Evolutionary conservation across 2,329 filamentous ascomycete genomes (phyloP).

Genomic region (Endocalyx cinctus): DNA sequence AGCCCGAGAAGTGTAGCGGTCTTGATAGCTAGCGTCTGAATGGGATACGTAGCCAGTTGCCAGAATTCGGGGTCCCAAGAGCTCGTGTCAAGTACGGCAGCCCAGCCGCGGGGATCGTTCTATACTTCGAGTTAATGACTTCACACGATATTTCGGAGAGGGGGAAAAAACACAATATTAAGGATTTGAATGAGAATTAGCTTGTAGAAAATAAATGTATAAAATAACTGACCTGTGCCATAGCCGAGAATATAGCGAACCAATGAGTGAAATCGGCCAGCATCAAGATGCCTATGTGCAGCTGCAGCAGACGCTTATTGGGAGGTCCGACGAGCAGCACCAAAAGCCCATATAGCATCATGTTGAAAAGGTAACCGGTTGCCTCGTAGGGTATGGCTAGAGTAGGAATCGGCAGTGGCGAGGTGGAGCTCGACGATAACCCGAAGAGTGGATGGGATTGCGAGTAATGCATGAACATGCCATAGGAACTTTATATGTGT

Average conservation of each 20-base stretch:
- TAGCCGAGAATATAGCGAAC: constrained; percentile 14
- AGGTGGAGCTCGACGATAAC: constrained; percentile 5
- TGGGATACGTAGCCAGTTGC: constrained; percentile 11
- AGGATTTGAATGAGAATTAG: no score
- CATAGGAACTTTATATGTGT: constrained; percentile 18
- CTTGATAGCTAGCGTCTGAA: constrained; percentile 15
- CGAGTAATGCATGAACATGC: constrained; percentile 14
- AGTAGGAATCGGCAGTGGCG: constrained; percentile 7
- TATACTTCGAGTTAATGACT: no score
- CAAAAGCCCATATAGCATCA: constrained; percentile 20
- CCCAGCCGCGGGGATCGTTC: constrained; percentile 15
- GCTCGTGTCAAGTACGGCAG: constrained; percentile 9
- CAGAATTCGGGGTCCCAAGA: constrained; percentile 9
- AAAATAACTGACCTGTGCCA: no score
- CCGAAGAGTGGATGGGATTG: constrained; percentile 8
- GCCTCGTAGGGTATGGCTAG: constrained; percentile 10
- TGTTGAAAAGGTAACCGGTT: constrained; percentile 13
- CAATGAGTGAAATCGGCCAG: constrained; percentile 21
- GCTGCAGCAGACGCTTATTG: constrained; percentile 11
- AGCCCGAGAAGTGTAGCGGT: constrained; percentile 13
- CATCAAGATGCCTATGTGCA: constrained; percentile 16
- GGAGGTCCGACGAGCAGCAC: constrained; percentile 17
- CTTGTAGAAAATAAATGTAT: no score
- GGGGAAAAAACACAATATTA: no score
- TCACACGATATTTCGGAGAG: no score